A percentile compares a stretch with the other conserved stretches of the same genome.
phyloP scores from a whole-genome alignment of 2,329 filamentous ascomycete genomes.

The Epichloe glyceriae region DNA sequence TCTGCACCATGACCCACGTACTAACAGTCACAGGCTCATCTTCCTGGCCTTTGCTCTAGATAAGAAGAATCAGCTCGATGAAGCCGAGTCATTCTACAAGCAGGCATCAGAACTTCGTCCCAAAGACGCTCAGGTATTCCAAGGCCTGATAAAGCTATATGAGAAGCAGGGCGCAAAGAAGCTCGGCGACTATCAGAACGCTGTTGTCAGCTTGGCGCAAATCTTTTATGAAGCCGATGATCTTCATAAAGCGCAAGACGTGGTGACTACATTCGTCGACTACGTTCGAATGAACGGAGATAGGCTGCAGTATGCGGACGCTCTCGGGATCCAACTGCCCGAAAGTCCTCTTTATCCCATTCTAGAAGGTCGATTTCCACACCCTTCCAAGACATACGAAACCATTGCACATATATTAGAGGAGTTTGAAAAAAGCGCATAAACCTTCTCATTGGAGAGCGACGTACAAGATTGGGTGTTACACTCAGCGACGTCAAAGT shows the following conservation, averaged over 20 bases:
- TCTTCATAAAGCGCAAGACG: slow-evolving; percentile 48
- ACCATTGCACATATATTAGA: slow-evolving; percentile 75
- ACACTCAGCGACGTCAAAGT: slow-evolving; percentile 69
- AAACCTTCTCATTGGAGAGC: slow-evolving; percentile 79
- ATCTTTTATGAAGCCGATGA: slow-evolving; percentile 58
- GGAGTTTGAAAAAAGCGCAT: slow-evolving; percentile 78
- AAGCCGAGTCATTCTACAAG: slow-evolving; percentile 65
- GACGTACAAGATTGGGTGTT: slow-evolving; percentile 76
- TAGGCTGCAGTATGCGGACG: slow-evolving; percentile 59
- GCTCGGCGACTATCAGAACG: slow-evolving; percentile 60
- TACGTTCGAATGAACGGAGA: slow-evolving; percentile 63
- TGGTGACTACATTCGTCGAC: slow-evolving; percentile 67
- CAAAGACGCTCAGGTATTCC: slow-evolving; percentile 74
- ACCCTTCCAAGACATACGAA: slow-evolving; percentile 69
- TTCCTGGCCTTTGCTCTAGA: slow-evolving; percentile 79
- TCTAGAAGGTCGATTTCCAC: slow-evolving; percentile 71
- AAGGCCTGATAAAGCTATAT: slow-evolving; percentile 76
- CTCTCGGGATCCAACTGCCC: slow-evolving; percentile 65
- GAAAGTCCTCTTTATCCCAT: slow-evolving; percentile 67
- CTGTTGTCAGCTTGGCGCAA: slow-evolving; percentile 59
- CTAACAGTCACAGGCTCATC: slow-evolving; percentile 40
- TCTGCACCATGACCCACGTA: background rate
- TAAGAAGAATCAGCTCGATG: slow-evolving; percentile 56
- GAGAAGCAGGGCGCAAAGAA: slow-evolving; percentile 61
- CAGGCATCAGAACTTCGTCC: slow-evolving; percentile 60